Percentiles rank a stretch among this genome's conserved stretches.
Conservation (phyloP, 1,139 yeast species). For the Zhuliangozyma parablackwelliae region DNA sequence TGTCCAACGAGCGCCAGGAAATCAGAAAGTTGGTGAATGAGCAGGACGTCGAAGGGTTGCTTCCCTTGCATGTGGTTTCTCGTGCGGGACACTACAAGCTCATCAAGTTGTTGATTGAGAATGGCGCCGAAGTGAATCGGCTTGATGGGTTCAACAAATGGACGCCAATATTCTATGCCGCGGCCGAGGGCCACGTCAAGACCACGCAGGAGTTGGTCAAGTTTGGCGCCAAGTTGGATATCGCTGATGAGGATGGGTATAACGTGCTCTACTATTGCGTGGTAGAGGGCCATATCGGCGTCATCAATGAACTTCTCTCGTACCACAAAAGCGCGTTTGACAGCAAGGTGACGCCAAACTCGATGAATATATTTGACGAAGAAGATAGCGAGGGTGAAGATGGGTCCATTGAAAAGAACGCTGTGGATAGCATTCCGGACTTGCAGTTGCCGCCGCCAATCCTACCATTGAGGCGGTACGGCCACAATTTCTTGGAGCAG, state of each 20-base stretch:
- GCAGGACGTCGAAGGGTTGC: constrained; percentile 82
- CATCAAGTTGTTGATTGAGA: constrained; percentile 60
- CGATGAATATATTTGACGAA: constrained; percentile 23
- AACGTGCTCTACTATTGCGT: constrained; percentile 86
- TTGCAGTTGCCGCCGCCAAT: constrained; percentile 93
- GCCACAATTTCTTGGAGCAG: constrained; percentile 90
- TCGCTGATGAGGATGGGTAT: constrained; percentile 79
- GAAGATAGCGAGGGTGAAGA: constrained; percentile 34
- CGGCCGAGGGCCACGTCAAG: constrained; percentile 73
- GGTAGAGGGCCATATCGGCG: constrained; percentile 86
- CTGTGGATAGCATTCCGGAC: constrained; percentile 75
- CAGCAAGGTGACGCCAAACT: constrained; percentile 1
- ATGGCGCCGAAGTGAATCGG: constrained; percentile 77
- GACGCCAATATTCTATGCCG: constrained; percentile 92
- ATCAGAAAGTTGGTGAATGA: constrained; percentile 30
- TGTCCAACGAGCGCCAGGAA: constrained; percentile 27
- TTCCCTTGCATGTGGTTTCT: constrained; percentile 85
- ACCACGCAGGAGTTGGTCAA: constrained; percentile 69
- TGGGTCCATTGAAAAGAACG: constrained; percentile 23
- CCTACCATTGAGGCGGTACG: constrained; percentile 86
- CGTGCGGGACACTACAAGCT: constrained; percentile 73
- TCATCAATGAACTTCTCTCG: constrained; percentile 59
- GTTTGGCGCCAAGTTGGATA: constrained; percentile 65
- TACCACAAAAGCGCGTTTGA: constrained; percentile 13
- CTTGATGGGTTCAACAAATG: constrained; percentile 84